These are phyloP conservation scores for Stenogyne calaminthoides DNA, from an alignment of 305 asterid species.

Conservation along the genomic window DNA sequence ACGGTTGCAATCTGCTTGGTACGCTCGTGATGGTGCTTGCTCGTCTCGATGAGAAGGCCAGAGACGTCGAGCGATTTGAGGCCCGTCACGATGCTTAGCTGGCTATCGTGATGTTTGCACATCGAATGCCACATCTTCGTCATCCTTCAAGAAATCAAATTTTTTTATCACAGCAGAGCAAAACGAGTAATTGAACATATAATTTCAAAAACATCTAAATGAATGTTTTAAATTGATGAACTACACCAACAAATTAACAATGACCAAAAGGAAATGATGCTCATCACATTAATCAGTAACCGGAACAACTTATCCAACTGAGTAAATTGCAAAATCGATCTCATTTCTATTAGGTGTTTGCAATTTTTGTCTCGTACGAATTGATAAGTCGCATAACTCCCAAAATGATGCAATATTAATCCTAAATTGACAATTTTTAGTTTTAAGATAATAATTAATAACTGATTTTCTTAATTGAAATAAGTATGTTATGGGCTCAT, in stretches of 20 bases:
- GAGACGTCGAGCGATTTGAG: slow-evolving; percentile 74
- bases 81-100: slow-evolving; percentile 60
- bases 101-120: slow-evolving; percentile 76
- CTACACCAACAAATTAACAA: background rate
- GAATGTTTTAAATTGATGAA: background rate
- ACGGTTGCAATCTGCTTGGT: slow-evolving; percentile 72
- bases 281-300: background rate
- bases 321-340: too few species aligned
- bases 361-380: too few species aligned
- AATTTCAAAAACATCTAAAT: background rate
- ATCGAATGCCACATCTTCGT: slow-evolving; percentile 85
- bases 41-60: slow-evolving; percentile 67
- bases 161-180: background rate
- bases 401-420: too few species aligned
- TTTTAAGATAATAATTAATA: too few species aligned
- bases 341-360: too few species aligned
- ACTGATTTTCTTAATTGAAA: too few species aligned
- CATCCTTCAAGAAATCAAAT: slow-evolving; percentile 61
- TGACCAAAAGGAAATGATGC: background rate
- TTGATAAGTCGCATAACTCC: too few species aligned
- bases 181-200: background rate
- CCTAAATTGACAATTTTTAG: too few species aligned
- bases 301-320: background rate
- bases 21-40: slow-evolving; percentile 75
- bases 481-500: too few species aligned